Percentiles rank a stretch among this genome's conserved stretches.
phyloP scores from a whole-genome alignment of 352 stramenopile species.

The Phytophthora tubulina region DNA sequence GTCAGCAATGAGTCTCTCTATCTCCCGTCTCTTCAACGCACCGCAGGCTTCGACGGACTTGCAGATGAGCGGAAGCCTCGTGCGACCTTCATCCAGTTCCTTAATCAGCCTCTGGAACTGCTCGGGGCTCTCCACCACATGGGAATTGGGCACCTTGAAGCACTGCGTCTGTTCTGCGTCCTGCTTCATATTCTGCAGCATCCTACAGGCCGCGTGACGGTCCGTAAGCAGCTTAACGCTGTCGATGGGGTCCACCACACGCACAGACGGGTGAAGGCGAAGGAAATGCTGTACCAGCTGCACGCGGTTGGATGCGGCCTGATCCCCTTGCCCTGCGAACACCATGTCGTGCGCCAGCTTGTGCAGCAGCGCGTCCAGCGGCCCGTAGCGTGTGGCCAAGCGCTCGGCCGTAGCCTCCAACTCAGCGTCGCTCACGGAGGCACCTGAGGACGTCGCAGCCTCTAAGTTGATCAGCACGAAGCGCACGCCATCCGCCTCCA shows the following conservation, averaged over 20 bases:
- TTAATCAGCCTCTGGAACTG: constrained; percentile 51
- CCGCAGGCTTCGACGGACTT: constrained; percentile 88
- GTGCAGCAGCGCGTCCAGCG: constrained; percentile 76
- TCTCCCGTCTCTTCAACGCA: constrained; percentile 37
- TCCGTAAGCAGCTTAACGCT: constrained; percentile 80
- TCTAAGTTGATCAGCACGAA: constrained; percentile 85
- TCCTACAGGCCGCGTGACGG: constrained; percentile 64
- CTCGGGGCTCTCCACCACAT: constrained; percentile 48
- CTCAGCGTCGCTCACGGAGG: constrained; percentile 35
- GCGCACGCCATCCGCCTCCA: constrained; percentile 55
- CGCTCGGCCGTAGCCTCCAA: constrained; percentile 30
- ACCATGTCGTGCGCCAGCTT: constrained; percentile 90
- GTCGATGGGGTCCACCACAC: constrained; percentile 73
- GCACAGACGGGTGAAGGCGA: constrained; percentile 52
- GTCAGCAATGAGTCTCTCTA: background rate
- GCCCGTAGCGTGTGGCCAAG: constrained; percentile 53
- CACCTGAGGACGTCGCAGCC: constrained; percentile 33
- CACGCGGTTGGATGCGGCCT: constrained; percentile 51
- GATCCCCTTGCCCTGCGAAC: constrained; percentile 67
- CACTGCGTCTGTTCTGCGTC: constrained; percentile 3
- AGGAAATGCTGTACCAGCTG: constrained; percentile 63
- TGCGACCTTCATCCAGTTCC: constrained; percentile 50
- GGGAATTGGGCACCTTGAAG: constrained; percentile 69
- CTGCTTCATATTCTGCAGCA: constrained; percentile 47
- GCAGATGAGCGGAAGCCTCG: constrained; percentile 77